phyloP scores from a whole-genome alignment of 331 rosid genomes.

The Rhamnella rubrinervis region DNA sequence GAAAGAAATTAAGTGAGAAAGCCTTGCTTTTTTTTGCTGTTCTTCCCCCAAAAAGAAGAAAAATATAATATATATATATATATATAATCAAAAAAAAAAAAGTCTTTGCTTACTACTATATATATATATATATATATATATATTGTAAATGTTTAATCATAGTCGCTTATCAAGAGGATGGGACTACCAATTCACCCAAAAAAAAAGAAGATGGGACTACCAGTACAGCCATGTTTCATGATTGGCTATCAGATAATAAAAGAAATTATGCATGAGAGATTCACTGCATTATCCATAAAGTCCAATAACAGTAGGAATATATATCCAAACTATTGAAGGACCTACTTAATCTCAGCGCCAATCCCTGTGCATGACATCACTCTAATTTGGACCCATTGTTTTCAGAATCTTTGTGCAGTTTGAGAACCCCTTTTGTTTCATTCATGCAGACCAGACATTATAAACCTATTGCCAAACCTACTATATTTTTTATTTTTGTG shows the following conservation, averaged over 20 bases:
- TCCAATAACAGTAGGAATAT: slow-evolving; percentile 1
- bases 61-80: no score
- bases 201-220: slow-evolving; percentile 15
- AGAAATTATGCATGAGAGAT: not conserved
- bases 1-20: no score
- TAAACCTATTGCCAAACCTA: no score
- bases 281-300: slow-evolving; percentile 9
- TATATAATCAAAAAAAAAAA: no score
- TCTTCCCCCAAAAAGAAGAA: no score
- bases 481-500: no score
- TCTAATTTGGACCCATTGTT: slow-evolving; percentile 1
- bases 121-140: no score
- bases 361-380: slow-evolving; percentile 9
- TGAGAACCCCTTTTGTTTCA: not conserved
- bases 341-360: slow-evolving; percentile 13
- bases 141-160: not conserved
- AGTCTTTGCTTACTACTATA: no score
- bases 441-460: slow-evolving; percentile 3
- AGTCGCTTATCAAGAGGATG: slow-evolving; percentile 12
- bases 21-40: no score
- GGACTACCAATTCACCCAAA: no score
- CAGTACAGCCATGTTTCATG: slow-evolving; percentile 13
- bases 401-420: slow-evolving; percentile 7
- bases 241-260: slow-evolving; percentile 17
- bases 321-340: not conserved